phyloP scores from a whole-genome alignment of 2,329 filamentous ascomycete species.

The Diaporthe sp. region DNA sequence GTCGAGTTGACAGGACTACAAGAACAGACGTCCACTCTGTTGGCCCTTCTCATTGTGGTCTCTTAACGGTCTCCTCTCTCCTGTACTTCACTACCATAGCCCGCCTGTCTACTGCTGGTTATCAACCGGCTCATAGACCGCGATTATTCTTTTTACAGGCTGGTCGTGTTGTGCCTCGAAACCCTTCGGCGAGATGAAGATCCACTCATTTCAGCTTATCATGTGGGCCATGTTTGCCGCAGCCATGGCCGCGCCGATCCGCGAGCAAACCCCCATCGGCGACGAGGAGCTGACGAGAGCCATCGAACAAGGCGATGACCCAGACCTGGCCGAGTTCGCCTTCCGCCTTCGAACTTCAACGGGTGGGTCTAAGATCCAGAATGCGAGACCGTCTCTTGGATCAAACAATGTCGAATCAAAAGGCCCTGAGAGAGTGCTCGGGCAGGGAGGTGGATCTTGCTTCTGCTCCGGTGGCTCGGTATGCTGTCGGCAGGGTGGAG shows the following conservation, averaged over 20 bases:
- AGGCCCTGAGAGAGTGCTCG: not conserved
- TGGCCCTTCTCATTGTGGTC: not conserved
- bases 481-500: constrained; percentile 35
- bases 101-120: not conserved
- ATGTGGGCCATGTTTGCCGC: not conserved
- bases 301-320: not conserved
- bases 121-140: not conserved
- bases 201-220: not conserved
- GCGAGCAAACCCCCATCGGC: not conserved
- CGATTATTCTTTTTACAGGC: too few relatives aligned
- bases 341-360: not conserved
- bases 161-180: not conserved
- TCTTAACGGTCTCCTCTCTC: not conserved
- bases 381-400: too few relatives aligned
- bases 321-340: constrained; percentile 13
- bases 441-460: constrained; percentile 32
- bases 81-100: not conserved
- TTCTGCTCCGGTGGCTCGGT: constrained; percentile 43
- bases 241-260: constrained; percentile 1
- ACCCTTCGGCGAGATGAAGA: not conserved
- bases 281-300: not conserved
- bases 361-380: not conserved
- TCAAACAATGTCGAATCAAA: not conserved
- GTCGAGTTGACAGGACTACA: constrained; percentile 8
- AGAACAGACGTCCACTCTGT: not conserved